Percentiles rank a stretch among this genome's conserved stretches.
phyloP scores from a whole-genome alignment of 257 asterid genomes.

The Cynanchum wilfordii region DNA sequence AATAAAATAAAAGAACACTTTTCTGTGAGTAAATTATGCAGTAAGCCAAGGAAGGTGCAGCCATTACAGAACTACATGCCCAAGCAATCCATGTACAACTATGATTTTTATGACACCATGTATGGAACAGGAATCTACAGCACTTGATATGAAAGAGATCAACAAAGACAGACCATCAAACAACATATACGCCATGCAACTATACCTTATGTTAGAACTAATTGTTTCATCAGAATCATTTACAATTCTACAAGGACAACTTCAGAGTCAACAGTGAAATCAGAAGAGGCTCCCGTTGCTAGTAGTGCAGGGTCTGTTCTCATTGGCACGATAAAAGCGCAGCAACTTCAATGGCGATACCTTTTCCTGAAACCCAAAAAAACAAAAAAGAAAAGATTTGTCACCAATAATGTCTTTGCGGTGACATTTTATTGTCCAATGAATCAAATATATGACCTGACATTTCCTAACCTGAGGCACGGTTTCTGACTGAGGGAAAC shows the following conservation, averaged over 20 bases:
- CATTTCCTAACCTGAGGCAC: conserved; percentile 33
- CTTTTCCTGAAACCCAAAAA: conserved; percentile 42
- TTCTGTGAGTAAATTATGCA: background rate
- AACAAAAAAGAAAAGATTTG: conserved; percentile 13
- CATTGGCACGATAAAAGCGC: conserved; percentile 61
- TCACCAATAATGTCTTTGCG: background rate
- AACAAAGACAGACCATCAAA: background rate
- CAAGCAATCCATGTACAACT: background rate
- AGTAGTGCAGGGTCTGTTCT: conserved; percentile 17
- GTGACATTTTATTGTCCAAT: background rate
- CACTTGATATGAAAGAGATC: background rate
- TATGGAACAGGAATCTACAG: background rate
- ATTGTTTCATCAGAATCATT: conserved; percentile 18
- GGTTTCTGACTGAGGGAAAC: conserved; percentile 51
- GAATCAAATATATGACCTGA: background rate
- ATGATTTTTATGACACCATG: background rate
- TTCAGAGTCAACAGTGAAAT: conserved; percentile 17
- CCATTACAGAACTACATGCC: background rate
- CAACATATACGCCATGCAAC: background rate
- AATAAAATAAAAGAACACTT: background rate
- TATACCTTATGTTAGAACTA: conserved; percentile 5
- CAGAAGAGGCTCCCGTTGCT: conserved; percentile 16
- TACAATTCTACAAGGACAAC: conserved; percentile 18
- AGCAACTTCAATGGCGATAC: conserved; percentile 52
- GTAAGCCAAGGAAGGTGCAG: background rate